These are phyloP conservation scores for Alternaria rosae DNA, from an alignment of 2,329 filamentous ascomycete genomes.

Conservation along the genomic window DNA sequence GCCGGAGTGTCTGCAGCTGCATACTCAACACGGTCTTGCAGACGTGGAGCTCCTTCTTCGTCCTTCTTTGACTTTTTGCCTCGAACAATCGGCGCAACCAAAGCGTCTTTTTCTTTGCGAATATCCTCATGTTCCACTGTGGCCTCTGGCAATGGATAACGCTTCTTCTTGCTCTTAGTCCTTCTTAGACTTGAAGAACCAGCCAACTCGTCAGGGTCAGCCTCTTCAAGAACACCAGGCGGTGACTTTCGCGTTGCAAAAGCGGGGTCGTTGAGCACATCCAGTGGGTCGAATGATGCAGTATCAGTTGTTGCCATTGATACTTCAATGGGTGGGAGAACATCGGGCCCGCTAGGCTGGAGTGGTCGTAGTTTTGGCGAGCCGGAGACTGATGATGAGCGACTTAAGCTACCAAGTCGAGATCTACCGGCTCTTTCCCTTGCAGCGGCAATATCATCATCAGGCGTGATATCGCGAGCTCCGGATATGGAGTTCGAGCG, in stretches of 20 bases:
- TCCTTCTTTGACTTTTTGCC: conserved; percentile 43
- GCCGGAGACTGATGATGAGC: conserved; percentile 38
- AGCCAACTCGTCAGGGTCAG: conserved; percentile 47
- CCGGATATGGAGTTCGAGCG: conserved; percentile 37
- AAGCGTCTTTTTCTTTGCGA: neutral
- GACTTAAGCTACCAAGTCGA: conserved; percentile 40
- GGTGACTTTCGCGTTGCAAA: conserved; percentile 46
- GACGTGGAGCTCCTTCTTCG: conserved; percentile 31
- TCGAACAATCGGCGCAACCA: conserved; percentile 26
- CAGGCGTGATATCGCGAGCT: conserved; percentile 37
- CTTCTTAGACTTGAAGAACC: conserved; percentile 55
- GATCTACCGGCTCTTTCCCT: conserved; percentile 39
- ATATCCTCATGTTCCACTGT: conserved; percentile 3
- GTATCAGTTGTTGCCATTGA: conserved; percentile 40
- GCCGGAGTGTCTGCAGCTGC: conserved; percentile 39
- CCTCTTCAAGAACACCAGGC: conserved; percentile 45
- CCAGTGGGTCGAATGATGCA: conserved; percentile 49
- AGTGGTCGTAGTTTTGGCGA: conserved; percentile 32
- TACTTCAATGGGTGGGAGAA: conserved; percentile 46
- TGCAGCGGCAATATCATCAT: conserved; percentile 44
- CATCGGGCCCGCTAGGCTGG: conserved; percentile 23
- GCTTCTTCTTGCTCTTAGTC: conserved; percentile 55
- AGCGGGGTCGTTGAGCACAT: conserved; percentile 47
- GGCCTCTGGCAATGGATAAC: conserved; percentile 17
- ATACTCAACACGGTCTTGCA: conserved; percentile 42